Base-by-base conservation (phyloP, 2,329 filamentous ascomycete species). In the Harringtonia aguacate region DNA sequence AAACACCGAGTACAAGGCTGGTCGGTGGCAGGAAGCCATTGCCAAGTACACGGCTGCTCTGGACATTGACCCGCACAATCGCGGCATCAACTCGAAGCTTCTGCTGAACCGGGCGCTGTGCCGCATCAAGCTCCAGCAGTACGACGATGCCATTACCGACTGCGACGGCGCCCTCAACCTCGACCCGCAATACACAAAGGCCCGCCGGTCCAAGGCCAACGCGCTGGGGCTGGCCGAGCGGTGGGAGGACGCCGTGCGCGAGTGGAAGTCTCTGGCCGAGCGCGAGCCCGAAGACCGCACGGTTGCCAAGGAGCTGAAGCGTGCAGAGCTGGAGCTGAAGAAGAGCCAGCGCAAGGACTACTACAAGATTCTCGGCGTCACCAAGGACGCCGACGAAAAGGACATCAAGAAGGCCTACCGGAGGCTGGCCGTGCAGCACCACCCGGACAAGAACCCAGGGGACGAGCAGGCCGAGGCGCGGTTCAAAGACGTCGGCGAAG, bases 401-500 rank as follows among this genome's bases (percentile, higher is more conserved):
- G 79, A 92, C 44, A 92, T 98, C 70, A 98, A 97, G 75, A 90
- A 89, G 69, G 92, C 90, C 2, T 98, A 98, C 70, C 81, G 90
- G 52, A 95, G 92, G 65, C 75, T 95, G 58, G 92, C 92, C 45
- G 90, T 98, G 54, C 73, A 89, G 52, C 85, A 95, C 61, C 92
- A 98, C 63, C 92, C 92, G 3, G 92, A 98, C 69, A 98, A 98
- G 78, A 98, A 97, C 66, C 86, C 84, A 1, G 86, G 84, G 50
- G 86, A 95, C 55, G 75, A 80, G 46, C 73, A 79, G 41, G 92
- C 92, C 49, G 90, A 88, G 56, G 84, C 86, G 55, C 81, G 86
- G 58, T 98, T 98, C 76, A 97, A 98, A 76, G 92, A 98, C 61
- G 85, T 95, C 61, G 86, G 88, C 56, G 92, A 98, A 70, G 90